Base-by-base conservation (phyloP, 192 early-diverging fungal species). In the Coemansia sp. region DNA sequence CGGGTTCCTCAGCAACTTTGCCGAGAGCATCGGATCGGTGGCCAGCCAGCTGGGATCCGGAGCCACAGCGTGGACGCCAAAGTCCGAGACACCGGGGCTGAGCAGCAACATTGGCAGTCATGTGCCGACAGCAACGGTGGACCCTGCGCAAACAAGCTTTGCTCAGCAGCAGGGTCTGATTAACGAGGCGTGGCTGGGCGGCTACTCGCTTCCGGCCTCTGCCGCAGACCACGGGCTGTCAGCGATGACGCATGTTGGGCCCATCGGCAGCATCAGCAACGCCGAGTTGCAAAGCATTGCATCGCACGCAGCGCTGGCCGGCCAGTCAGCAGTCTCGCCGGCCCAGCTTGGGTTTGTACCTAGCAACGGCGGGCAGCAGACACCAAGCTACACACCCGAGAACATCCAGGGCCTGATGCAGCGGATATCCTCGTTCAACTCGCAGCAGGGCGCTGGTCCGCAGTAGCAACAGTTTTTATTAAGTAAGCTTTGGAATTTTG, bases 1-100 rank as follows among this genome's bases (percentile, higher is more conserved):
- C 29, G 79, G 74, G 19, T 82, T 82, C 41, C 57, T 82, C 29
- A 71, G 49, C 49, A 75, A 57, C 56, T 82, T 82, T 73, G 79
- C 79, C 0, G 74, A 71, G 10, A 82, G 73, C 43, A 71, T 82
- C 7, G 79, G 79, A 2, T 65, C 74, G 0, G 59, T 76, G 5
- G 74, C 79, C 15, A 76, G 49, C 64, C 79, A 82, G 47, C 66
- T 82, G 0, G 77, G 72, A 14, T 4, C 57, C 3, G 38, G 10
- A 4, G 3, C 24, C 5, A 8, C 39, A 48, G 23, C 35, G 57
- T 32, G 25, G 27, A 12, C 25, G 53, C 24, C 53, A 17, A 55
- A 55, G 53, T 15, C 53, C 25, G 53, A 55, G 53, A 10, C 53
- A 29, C 53, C 23, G n/a, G 53, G 25, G 3, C 9, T 11, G 10